Evolutionary conservation across 1,284 basidiomycete genomes (phyloP).

Genomic region (Malassezia globosa): DNA sequence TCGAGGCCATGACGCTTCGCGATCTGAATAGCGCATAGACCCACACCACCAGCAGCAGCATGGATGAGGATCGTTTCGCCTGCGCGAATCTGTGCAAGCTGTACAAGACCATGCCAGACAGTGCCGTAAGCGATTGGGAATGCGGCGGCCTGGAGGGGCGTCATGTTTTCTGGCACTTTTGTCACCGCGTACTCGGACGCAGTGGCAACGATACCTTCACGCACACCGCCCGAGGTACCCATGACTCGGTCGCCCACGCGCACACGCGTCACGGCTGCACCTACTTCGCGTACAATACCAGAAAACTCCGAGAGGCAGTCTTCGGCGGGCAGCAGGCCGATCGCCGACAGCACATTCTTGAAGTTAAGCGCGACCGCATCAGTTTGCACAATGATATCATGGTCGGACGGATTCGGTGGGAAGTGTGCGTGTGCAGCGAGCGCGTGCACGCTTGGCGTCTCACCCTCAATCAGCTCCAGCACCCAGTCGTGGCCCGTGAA

Average conservation of each 20-base stretch:
- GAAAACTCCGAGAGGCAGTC: slow-evolving; percentile 54
- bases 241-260: slow-evolving; percentile 58
- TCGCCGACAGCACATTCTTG: slow-evolving; percentile 19
- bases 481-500: slow-evolving; percentile 28
- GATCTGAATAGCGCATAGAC: slow-evolving; percentile 42
- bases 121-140: slow-evolving; percentile 36
- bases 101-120: slow-evolving; percentile 68
- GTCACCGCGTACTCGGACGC: slow-evolving; percentile 55
- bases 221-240: slow-evolving; percentile 41
- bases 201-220: slow-evolving; percentile 13
- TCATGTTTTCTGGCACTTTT: slow-evolving; percentile 53
- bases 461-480: slow-evolving; percentile 26
- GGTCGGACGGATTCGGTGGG: not conserved
- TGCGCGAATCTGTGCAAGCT: slow-evolving; percentile 67
- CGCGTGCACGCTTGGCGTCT: slow-evolving; percentile 12
- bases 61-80: slow-evolving; percentile 62
- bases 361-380: slow-evolving; percentile 21
- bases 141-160: slow-evolving; percentile 61
- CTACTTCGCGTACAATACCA: slow-evolving; percentile 62
- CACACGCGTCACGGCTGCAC: slow-evolving; percentile 46
- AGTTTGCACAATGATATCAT: slow-evolving; percentile 16
- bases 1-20: slow-evolving; percentile 16
- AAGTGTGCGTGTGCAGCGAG: slow-evolving; percentile 14
- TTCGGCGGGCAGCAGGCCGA: slow-evolving; percentile 15
- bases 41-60: slow-evolving; percentile 74